Evolutionary conservation across 2,329 filamentous ascomycete species (phyloP), one percentile per base, ranked within the genome.

Genomic region (Xylariales sp.): DNA sequence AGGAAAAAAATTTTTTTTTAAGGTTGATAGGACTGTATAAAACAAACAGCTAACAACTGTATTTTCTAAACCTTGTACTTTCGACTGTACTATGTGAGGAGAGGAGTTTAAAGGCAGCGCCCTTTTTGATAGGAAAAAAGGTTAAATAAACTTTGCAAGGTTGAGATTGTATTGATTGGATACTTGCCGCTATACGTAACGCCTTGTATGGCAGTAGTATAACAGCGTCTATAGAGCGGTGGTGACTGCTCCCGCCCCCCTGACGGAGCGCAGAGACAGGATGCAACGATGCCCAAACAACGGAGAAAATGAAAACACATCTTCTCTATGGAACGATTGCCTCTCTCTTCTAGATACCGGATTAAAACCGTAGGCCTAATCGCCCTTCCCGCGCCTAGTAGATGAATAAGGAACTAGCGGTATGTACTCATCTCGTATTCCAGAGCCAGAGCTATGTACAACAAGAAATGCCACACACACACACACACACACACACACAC

Each of bases 311-410:
- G 28, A 8, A 10, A 39, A 8, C 36, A 8, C 36, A 9, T 10
- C 36, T 54, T 50, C 50, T 56, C 59, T 46, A 23, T 60, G 39
- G 18, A 63, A 54, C 46, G 49, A 50, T 60, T 49, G 66, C 70
- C 54, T 61, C 60, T 41, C 67, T 65, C 58, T 70, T 55, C 67
- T 65, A 68, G 69, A 73, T 67, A 73, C 71, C 73, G 59, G 69
- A 73, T 74, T 72, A 75, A 64, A 69, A 72, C 64, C 70, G 49
- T 62, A 64, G 28, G 28, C 53, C 23, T 23, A 55, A 54, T 48
- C n/a, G 14, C 49, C 32, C 32, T 34, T 45, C 32, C 32, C 39
- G 56, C 12, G n/a, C 54, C 41, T 16, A 54, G 55, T 57, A 58
- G 46, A 56, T 53, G 43, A 68, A 63, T 8, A 53, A 18, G 30